Evolutionary conservation across 495 filamentous ascomycete genomes (phyloP).

Genomic region (Oleoguttula mirabilis): DNA sequence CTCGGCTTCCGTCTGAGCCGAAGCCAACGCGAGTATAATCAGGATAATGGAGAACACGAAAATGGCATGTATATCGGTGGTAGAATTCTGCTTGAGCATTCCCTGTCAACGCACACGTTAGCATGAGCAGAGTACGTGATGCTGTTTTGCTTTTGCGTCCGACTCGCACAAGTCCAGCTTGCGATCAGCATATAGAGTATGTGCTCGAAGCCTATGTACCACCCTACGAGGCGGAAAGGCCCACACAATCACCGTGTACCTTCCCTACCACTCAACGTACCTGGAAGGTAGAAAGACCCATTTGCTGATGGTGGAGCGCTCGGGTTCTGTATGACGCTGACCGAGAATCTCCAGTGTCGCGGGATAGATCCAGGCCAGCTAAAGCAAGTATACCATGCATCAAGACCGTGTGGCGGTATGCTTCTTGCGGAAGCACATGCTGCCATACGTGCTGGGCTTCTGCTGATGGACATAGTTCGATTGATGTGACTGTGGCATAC

Average conservation of each 20-base stretch:
- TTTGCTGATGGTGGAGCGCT: conserved; percentile 9
- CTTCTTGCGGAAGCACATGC: conserved; percentile 1
- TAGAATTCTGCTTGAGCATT: background rate
- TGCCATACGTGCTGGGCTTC: conserved; percentile 8
- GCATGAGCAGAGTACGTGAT: no score
- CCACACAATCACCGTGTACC: no score
- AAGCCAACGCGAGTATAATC: conserved; percentile 9
- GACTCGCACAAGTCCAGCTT: no score
- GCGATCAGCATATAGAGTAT: no score
- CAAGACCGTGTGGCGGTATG: conserved; percentile 6
- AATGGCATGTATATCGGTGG: conserved; percentile 2
- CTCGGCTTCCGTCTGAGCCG: conserved; percentile 1
- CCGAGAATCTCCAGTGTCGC: background rate
- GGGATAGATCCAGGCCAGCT: conserved; percentile 13
- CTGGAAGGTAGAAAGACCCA: conserved; percentile 7
- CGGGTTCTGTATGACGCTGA: conserved; percentile 4
- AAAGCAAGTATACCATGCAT: conserved; percentile 17
- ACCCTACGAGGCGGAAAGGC: no score
- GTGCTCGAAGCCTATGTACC: no score
- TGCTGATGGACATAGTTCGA: conserved; percentile 1
- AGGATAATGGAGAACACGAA: conserved; percentile 11
- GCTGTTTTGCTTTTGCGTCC: no score
- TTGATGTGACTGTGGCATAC: conserved; percentile 8
- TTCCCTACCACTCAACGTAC: no score
- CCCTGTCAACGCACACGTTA: no score